These are phyloP conservation scores for Penicillium fimorum DNA, from an alignment of 495 filamentous ascomycete genomes.

Conservation along the genomic window DNA sequence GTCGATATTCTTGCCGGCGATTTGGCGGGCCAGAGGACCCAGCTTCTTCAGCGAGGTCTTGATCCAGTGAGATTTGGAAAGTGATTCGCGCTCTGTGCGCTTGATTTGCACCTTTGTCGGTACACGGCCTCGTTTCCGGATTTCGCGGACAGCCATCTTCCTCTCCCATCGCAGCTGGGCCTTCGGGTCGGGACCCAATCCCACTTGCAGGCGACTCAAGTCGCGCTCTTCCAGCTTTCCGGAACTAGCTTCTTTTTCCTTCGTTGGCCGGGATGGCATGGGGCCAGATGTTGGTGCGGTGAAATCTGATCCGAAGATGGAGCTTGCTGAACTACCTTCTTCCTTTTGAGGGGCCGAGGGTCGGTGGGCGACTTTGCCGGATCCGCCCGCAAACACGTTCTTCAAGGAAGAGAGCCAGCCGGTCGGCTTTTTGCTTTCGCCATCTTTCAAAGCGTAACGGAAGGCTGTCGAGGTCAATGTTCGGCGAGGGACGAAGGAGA, in stretches of 20 bases:
- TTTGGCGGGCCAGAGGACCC: slow-evolving; percentile 75
- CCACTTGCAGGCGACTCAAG: slow-evolving; percentile 49
- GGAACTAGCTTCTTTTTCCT: slow-evolving; percentile 15
- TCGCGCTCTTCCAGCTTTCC: slow-evolving; percentile 39
- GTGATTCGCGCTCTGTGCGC: slow-evolving; percentile 68
- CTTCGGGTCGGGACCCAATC: slow-evolving; percentile 67
- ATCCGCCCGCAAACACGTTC: slow-evolving; percentile 38
- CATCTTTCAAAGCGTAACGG: slow-evolving; percentile 34
- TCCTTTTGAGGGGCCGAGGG: slow-evolving; percentile 32
- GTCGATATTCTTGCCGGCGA: slow-evolving; percentile 84
- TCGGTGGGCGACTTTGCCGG: slow-evolving; percentile 30
- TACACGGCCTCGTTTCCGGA: slow-evolving; percentile 66
- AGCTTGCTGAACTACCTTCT: slow-evolving; percentile 39
- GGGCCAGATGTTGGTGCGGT: slow-evolving; percentile 26
- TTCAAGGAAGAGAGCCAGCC: slow-evolving; percentile 34
- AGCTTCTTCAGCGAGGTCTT: slow-evolving; percentile 90
- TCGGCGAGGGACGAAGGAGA: slow-evolving; percentile 41
- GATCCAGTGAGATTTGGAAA: slow-evolving; percentile 62
- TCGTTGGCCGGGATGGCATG: slow-evolving; percentile 21
- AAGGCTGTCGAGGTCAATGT: slow-evolving; percentile 38
- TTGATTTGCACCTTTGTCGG: slow-evolving; percentile 60
- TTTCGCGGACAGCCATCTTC: slow-evolving; percentile 73
- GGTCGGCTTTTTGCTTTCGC: slow-evolving; percentile 19
- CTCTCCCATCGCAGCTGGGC: slow-evolving; percentile 69
- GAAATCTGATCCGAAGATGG: slow-evolving; percentile 46